Base-by-base conservation (phyloP, 352 stramenopile species). In the Pythium monospermum region DNA sequence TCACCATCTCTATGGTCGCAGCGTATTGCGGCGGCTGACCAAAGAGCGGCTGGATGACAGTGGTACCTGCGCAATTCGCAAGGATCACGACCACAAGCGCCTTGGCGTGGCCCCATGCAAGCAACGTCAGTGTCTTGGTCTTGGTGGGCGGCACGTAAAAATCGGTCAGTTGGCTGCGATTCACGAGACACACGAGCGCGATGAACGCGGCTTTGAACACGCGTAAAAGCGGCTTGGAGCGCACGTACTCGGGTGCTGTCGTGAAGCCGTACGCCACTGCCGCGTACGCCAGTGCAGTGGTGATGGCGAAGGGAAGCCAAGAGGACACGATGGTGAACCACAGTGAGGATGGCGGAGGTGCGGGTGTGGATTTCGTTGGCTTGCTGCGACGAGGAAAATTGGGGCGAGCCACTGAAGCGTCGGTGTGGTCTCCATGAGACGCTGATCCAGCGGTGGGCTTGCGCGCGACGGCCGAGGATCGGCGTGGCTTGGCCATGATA, bases 51-150 rank as follows among this genome's bases (percentile, higher is more conserved):
- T 76, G 73, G 48, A 87, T 89, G 32, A 86, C 65, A 12, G 66
- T 72, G 43, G 76, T 85, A 16, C 78, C 78, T 8, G 79, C 69
- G 32, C 76, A 77, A 65, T 87, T 89, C 30, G 76, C 76, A 25
- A 67, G 49, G 35, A 85, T 64, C 3, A 69, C 71, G 46, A 76
- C 71, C 33, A 73, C 63, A 26, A 89, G 58, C 33, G 70, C 64
- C 49, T 78, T 74, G 15, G 40, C 38, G 50, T 85, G 73, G 7
- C 65, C 59, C 39, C 21, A 50, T 10, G 55, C 27, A 21, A 69
- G 46, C 25, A 64, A 60, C 4, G 41, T 40, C 33, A 89, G 47
- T n/a, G 75, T 85, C 42, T 58, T 53, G 15, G 48, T 45, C 36
- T 71, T 57, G 27, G 59, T 27, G 0, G 63, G 60, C 15, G 71